Evolutionary conservation across 2,329 filamentous ascomycete species (phyloP).

Genomic region (Cytospora schulzeri): DNA sequence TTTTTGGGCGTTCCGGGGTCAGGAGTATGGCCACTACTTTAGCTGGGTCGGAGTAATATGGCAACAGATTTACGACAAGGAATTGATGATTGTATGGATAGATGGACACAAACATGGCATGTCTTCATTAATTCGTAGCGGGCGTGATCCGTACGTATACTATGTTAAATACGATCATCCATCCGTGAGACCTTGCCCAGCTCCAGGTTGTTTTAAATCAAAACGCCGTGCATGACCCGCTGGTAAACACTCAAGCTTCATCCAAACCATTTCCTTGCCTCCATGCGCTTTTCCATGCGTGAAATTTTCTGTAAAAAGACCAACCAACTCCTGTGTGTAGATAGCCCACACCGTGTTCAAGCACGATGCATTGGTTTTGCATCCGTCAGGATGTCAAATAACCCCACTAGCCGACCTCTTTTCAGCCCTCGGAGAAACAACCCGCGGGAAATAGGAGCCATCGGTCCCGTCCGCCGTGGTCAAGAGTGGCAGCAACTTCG

Average conservation of each 20-base stretch:
- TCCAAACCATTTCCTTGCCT: constrained; percentile 2
- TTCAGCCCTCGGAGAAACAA: constrained; percentile 37
- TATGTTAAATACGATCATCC: neutral
- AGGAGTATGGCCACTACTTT: neutral
- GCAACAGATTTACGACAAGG: neutral
- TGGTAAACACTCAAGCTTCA: neutral
- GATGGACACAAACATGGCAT: neutral
- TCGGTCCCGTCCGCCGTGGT: constrained; percentile 39
- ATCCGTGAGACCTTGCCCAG: neutral
- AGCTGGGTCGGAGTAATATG: neutral
- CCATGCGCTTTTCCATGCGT: constrained; percentile 12
- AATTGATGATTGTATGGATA: neutral
- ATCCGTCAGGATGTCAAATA: neutral
- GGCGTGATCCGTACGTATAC: neutral
- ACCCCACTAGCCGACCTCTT: constrained; percentile 33
- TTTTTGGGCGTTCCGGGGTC: constrained; percentile 10
- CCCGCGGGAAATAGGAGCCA: constrained; percentile 45
- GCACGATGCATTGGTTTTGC: neutral
- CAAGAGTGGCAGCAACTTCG: constrained; percentile 36
- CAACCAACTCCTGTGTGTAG: neutral
- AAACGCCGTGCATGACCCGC: neutral
- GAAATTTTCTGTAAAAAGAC: constrained; percentile 7
- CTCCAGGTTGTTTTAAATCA: neutral
- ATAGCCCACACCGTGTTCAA: neutral
- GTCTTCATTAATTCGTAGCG: constrained; percentile 10